phyloP scores from a whole-genome alignment of 768 basidiomycete species.

The Pleurotus djamor region DNA sequence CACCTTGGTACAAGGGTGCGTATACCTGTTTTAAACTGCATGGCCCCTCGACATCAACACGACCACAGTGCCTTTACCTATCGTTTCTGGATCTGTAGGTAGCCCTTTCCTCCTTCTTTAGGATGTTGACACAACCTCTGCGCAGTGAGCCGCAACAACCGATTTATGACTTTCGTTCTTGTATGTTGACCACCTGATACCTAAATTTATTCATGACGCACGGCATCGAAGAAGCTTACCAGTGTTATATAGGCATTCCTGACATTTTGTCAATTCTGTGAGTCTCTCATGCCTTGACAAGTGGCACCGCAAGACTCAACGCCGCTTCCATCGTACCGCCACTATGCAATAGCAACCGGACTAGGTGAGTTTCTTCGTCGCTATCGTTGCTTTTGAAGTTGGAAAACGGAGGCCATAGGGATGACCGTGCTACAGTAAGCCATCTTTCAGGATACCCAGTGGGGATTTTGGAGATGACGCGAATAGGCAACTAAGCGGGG shows the following conservation, averaged over 20 bases:
- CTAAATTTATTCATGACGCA: background rate
- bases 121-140: background rate
- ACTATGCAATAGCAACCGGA: background rate
- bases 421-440: conserved; percentile 4
- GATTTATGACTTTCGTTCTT: background rate
- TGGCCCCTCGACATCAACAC: background rate
- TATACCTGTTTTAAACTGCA: background rate
- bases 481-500: background rate
- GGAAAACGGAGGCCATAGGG: background rate
- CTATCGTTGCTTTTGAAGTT: background rate
- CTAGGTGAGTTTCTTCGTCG: background rate
- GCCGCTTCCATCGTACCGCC: background rate
- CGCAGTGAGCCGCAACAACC: background rate
- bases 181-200: background rate
- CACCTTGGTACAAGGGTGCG: conserved; percentile 1
- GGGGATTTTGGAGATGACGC: background rate
- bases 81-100: conserved; percentile 3
- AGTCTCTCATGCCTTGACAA: background rate
- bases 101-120: too few species aligned
- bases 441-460: background rate
- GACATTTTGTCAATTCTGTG: conserved; percentile 4
- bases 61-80: background rate
- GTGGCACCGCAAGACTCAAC: background rate
- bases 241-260: background rate
- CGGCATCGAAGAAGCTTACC: background rate